Evolutionary conservation across 1,284 basidiomycete species (phyloP).

Genomic region (Apiotrichum veenhuisii): DNA sequence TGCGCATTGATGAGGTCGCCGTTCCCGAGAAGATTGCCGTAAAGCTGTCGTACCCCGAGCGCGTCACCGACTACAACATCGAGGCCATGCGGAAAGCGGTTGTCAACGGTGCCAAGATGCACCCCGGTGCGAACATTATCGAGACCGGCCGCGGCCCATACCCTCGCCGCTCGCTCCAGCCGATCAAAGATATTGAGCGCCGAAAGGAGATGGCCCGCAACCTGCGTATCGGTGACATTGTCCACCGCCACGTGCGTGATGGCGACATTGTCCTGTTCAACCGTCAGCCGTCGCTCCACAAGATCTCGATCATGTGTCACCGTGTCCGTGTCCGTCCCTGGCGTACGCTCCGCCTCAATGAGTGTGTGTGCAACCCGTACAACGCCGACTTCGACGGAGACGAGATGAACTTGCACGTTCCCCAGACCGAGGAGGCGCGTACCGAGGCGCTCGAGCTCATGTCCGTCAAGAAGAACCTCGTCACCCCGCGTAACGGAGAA

Average conservation of each 20-base stretch:
- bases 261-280: conserved; percentile 98
- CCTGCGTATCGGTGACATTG: conserved; percentile 46
- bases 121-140: conserved; percentile 94
- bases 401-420: conserved; percentile 99
- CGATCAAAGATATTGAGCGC: conserved; percentile 37
- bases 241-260: conserved; percentile 74
- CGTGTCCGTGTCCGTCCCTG: conserved; percentile 86
- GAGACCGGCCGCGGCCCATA: conserved; percentile 53
- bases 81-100: conserved; percentile 72
- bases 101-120: conserved; percentile 82
- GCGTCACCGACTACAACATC: conserved; percentile 91
- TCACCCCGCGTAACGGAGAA: conserved; percentile 94
- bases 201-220: conserved; percentile 40
- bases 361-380: conserved; percentile 99
- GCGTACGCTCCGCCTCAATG: conserved; percentile 96
- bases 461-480: conserved; percentile 96
- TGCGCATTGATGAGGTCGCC: conserved; percentile 96
- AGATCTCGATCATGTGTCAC: conserved; percentile 99
- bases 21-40: conserved; percentile 95
- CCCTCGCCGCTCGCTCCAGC: conserved; percentile 21
- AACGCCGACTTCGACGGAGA: conserved; percentile 99
- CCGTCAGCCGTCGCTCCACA: conserved; percentile 96
- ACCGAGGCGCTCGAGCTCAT: conserved; percentile 97
- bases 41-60: conserved; percentile 92
- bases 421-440: conserved; percentile 97